Conservation (phyloP, 495 filamentous ascomycete species). For the Tuber borchii region DNA sequence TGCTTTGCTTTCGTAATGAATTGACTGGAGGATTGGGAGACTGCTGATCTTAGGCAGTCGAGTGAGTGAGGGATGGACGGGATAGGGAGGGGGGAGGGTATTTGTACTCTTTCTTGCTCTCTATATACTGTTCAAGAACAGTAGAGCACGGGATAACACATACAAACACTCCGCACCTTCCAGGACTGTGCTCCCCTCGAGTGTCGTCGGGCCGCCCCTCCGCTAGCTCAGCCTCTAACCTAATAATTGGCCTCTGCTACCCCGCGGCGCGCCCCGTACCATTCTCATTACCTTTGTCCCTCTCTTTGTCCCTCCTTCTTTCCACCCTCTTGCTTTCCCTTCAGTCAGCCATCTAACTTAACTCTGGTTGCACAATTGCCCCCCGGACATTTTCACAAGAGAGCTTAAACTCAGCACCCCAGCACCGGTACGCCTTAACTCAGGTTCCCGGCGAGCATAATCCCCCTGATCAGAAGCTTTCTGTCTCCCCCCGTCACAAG, state of each 20-base stretch:
- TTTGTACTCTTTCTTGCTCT: background rate
- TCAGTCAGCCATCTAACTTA: background rate
- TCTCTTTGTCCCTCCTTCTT: background rate
- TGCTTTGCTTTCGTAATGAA: background rate
- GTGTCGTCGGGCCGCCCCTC: background rate
- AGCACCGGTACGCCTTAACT: background rate
- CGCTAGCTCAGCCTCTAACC: background rate
- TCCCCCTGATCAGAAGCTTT: background rate
- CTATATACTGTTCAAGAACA: background rate
- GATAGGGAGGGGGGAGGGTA: background rate
- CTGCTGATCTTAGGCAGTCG: background rate
- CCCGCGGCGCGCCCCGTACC: background rate
- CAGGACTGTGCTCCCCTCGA: background rate
- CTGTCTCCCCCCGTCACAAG: background rate
- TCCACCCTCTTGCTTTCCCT: background rate
- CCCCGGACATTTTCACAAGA: background rate
- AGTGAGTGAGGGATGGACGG: background rate
- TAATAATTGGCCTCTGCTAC: background rate
- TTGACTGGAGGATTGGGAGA: background rate
- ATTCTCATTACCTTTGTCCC: background rate
- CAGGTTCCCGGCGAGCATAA: background rate
- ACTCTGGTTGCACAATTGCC: background rate
- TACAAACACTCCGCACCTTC: background rate
- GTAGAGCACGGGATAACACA: background rate
- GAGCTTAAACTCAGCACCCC: background rate